A percentile compares a stretch with the other conserved stretches of the same genome.
Evolutionary conservation across 2,329 filamentous ascomycete species (phyloP).

Genomic region (Claviceps quebecensis): DNA sequence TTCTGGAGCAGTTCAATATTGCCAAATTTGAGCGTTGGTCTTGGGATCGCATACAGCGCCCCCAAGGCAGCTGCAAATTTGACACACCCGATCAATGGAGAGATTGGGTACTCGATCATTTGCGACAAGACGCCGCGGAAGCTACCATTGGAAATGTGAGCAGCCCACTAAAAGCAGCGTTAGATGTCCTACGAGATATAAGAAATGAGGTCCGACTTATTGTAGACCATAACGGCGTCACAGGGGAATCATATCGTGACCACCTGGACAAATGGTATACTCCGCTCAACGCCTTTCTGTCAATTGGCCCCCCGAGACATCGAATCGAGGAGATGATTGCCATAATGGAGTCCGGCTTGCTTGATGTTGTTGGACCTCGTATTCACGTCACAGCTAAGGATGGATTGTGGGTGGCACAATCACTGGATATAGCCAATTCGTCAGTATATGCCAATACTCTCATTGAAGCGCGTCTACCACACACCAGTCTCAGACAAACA

Average conservation of each 20-base stretch:
- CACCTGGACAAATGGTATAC: conserved; percentile 5
- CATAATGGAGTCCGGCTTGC: conserved; percentile 1
- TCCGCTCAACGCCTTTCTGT: conserved; percentile 4
- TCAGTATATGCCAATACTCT: conserved; percentile 1
- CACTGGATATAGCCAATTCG: not conserved
- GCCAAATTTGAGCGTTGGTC: conserved; percentile 2
- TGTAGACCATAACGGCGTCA: conserved; percentile 4
- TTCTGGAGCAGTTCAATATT: conserved; percentile 3
- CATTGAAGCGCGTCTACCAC: conserved; percentile 3
- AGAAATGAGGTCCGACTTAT: conserved; percentile 5
- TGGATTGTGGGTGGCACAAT: not conserved
- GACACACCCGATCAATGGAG: not conserved
- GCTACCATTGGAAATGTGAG: conserved; percentile 1
- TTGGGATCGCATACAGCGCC: conserved; percentile 3
- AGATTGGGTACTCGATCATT: conserved; percentile 2
- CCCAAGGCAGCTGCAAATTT: not conserved
- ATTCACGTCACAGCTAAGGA: not conserved
- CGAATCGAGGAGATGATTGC: conserved; percentile 5
- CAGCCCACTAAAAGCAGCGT: conserved; percentile 2
- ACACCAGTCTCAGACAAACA: not conserved
- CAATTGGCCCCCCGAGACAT: conserved; percentile 3
- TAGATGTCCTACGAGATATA: conserved; percentile 5
- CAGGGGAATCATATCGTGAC: conserved; percentile 2
- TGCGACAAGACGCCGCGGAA: not conserved
- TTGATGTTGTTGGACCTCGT: conserved; percentile 4